These are phyloP conservation scores for Neurospora sp. DNA, from an alignment of 2,329 filamentous ascomycete genomes.

Conservation along the genomic window DNA sequence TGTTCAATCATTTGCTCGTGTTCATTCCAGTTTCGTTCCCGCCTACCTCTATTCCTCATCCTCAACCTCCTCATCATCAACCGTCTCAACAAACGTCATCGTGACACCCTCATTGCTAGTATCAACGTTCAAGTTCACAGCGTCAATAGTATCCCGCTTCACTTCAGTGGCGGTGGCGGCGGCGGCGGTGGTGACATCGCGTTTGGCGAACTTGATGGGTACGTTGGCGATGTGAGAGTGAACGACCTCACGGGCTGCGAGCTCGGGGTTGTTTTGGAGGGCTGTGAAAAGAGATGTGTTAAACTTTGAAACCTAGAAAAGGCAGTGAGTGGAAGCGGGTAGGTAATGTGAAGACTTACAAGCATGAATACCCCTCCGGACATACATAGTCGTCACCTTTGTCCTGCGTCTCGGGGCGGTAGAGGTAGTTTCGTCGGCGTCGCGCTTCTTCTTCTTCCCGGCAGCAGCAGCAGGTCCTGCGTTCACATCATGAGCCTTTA, in stretches of 20 bases:
- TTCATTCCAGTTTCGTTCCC: neutral
- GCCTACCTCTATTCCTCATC: constrained; percentile 1
- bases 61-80: constrained; percentile 24
- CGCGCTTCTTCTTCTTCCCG: constrained; percentile 12
- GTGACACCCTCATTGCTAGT: constrained; percentile 31
- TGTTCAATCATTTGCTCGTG: neutral
- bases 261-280: constrained; percentile 16
- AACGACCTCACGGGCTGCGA: constrained; percentile 9
- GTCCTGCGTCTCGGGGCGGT: constrained; percentile 26
- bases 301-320: neutral
- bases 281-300: constrained; percentile 11
- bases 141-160: constrained; percentile 22
- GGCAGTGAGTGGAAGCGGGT: neutral
- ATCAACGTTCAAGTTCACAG: constrained; percentile 35
- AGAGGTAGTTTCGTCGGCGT: constrained; percentile 5
- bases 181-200: constrained; percentile 15
- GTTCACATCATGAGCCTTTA: neutral
- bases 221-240: constrained; percentile 2
- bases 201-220: constrained; percentile 4
- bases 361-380: constrained; percentile 32
- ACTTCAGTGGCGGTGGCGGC: constrained; percentile 8
- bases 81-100: constrained; percentile 36
- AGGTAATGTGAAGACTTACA: constrained; percentile 23
- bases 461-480: neutral
- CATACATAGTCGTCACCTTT: constrained; percentile 38